phyloP scores from a whole-genome alignment of 2,329 filamentous ascomycete species.

The Colletotrichum orbiculare region DNA sequence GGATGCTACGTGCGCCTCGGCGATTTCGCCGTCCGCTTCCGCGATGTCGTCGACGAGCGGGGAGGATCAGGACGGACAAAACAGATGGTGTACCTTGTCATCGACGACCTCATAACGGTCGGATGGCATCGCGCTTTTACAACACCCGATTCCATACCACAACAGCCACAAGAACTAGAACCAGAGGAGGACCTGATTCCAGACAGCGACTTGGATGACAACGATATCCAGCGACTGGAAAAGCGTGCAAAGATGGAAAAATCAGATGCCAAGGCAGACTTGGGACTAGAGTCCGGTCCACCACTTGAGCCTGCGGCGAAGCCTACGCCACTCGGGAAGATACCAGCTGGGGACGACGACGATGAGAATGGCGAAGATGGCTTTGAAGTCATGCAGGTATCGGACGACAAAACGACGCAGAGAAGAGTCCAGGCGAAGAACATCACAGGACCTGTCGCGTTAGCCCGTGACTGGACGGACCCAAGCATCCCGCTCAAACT shows the following conservation, averaged over 20 bases:
- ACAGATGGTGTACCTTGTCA: constrained; percentile 56
- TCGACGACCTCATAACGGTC: constrained; percentile 57
- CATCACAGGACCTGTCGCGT: constrained; percentile 43
- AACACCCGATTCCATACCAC: neutral
- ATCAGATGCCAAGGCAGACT: constrained; percentile 1
- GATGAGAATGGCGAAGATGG: constrained; percentile 40
- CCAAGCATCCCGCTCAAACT: constrained; percentile 60
- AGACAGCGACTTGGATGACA: constrained; percentile 34
- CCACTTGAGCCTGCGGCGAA: neutral
- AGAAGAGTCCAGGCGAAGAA: constrained; percentile 11
- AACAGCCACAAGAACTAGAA: neutral
- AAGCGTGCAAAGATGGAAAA: constrained; percentile 7
- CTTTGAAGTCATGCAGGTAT: constrained; percentile 50
- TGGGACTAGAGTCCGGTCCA: neutral
- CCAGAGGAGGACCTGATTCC: constrained; percentile 20
- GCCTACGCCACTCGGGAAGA: neutral
- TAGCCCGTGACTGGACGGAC: constrained; percentile 55
- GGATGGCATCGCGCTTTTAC: constrained; percentile 54
- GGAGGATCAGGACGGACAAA: constrained; percentile 1
- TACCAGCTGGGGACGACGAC: constrained; percentile 31
- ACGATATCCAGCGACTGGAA: constrained; percentile 12
- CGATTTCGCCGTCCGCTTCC: constrained; percentile 42
- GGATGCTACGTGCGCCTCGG: constrained; percentile 63
- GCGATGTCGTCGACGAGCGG: constrained; percentile 18
- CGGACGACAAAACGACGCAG: constrained; percentile 25